phyloP scores from a whole-genome alignment of 2,329 filamentous ascomycete species.

The Camillea tinctor region DNA sequence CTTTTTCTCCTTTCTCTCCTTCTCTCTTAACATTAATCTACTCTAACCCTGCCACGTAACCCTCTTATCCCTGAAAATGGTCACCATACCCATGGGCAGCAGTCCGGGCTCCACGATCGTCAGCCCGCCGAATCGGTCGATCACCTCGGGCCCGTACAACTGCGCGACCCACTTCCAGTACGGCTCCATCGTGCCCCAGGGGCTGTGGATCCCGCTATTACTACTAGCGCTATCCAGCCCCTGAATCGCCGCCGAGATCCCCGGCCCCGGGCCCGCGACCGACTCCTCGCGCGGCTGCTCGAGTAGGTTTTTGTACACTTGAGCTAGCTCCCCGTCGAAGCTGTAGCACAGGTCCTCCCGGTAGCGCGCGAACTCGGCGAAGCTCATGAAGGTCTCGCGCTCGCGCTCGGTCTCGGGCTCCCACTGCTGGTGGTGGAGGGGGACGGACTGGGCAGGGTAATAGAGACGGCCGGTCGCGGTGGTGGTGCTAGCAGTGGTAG shows the following conservation, averaged over 20 bases:
- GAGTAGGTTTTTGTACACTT: constrained; percentile 39
- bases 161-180: constrained; percentile 50
- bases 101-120: constrained; percentile 44
- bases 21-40: not conserved
- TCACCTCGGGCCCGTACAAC: constrained; percentile 44
- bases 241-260: constrained; percentile 23
- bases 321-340: constrained; percentile 25
- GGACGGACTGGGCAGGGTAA: no score
- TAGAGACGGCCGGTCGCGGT: no score
- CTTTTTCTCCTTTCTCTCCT: no score
- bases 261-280: constrained; percentile 23
- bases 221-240: constrained; percentile 10
- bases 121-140: constrained; percentile 44
- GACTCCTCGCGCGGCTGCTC: constrained; percentile 29
- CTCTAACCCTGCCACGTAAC: constrained; percentile 41
- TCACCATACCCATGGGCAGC: constrained; percentile 48
- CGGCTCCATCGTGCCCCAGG: constrained; percentile 35
- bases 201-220: constrained; percentile 13
- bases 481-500: no score
- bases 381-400: constrained; percentile 41
- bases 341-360: constrained; percentile 28
- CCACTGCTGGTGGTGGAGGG: constrained; percentile 30
- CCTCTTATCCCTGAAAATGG: constrained; percentile 42
- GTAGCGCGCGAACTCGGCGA: constrained; percentile 44
- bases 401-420: constrained; percentile 31